Evolutionary conservation across 176 grass and related monocot species (phyloP), one percentile per base, ranked within the genome.

Genomic region (Aegilops umbellulata): DNA sequence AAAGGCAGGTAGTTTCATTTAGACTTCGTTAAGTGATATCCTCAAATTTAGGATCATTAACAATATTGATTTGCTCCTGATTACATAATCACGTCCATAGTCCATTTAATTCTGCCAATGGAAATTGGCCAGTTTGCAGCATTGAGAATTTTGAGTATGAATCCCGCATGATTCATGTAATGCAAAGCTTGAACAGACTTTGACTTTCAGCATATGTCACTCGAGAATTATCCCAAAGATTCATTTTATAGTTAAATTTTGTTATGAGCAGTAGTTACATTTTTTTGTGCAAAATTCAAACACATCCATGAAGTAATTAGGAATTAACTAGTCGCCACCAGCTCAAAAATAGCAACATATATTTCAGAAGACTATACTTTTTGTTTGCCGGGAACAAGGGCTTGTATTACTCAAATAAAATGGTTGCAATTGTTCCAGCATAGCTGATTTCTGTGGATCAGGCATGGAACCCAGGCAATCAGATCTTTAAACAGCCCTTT

Each of bases 1-100:
- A 81, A 81, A 69, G 38, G 65, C 51, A 84, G 22, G 17, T 35
- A 63, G 75, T 10, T 29, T 17, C n/a, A 87, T 82, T n/a, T 61
- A 87, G n/a, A 51, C 75, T 81, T 51, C 2, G 17, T 31, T 0
- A 78, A 13, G 70, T 36, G 60, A 78, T 61, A 23, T 62, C 25
- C 49, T 71, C 42, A 62, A 35, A 78, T 76, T 51, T 49, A 75
- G 72, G 42, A 49, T 51, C 7, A 9, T 49, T 44, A 4, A 74
- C 6, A 44, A 64, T 65, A 79, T 3, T 17, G n/a, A 57, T 82
- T 57, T 22, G 16, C 66, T 29, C 24, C 15, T 47, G 57, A 23
- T 67, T 30, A 27, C 61, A 82, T 42, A 75, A 51, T 13, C 79
- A 41, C 64, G 30, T 67, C 30, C 36, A 78, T 25, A 27, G 38